A percentile compares a stretch with the other conserved stretches of the same genome.
Evolutionary conservation across 176 grass and related monocot genomes (phyloP).

Genomic region (Juncus inflexus): DNA sequence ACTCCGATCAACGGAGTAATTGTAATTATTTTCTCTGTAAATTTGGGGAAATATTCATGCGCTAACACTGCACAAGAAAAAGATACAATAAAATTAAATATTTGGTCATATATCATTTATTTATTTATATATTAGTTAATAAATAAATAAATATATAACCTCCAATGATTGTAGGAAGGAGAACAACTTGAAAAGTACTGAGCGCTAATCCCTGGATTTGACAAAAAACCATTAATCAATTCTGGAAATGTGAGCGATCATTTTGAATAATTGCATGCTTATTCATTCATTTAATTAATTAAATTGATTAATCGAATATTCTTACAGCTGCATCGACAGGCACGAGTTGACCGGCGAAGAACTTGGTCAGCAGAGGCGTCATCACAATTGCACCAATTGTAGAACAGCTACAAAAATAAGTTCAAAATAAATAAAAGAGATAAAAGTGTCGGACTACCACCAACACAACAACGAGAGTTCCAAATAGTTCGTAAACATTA

Average conservation of each 20-base stretch:
- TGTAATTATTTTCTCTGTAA: conserved; percentile 67
- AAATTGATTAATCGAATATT: conserved; percentile 18
- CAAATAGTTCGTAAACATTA: too few relatives aligned
- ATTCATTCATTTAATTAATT: neutral
- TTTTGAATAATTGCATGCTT: conserved; percentile 6
- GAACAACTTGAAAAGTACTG: conserved; percentile 98
- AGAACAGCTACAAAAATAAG: conserved; percentile 59
- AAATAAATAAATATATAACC: conserved; percentile 37
- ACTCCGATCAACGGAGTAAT: conserved; percentile 83
- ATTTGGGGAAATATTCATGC: conserved; percentile 84
- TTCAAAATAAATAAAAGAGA: conserved; percentile 11
- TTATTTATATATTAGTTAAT: conserved; percentile 2
- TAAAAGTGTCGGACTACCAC: too few relatives aligned
- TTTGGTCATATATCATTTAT: neutral
- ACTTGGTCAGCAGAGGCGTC: conserved; percentile 92
- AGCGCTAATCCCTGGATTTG: conserved; percentile 72
- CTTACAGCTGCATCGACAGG: conserved; percentile 95
- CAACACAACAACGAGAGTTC: neutral
- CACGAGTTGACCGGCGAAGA: conserved; percentile 88
- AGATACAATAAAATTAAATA: conserved; percentile 5
- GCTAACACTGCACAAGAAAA: conserved; percentile 56
- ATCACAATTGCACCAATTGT: conserved; percentile 95
- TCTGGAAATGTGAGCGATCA: neutral
- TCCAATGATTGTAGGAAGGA: conserved; percentile 85
- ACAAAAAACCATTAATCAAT: neutral